Conservation (phyloP, 192 early-diverging fungal species). For the Podila epigama region DNA sequence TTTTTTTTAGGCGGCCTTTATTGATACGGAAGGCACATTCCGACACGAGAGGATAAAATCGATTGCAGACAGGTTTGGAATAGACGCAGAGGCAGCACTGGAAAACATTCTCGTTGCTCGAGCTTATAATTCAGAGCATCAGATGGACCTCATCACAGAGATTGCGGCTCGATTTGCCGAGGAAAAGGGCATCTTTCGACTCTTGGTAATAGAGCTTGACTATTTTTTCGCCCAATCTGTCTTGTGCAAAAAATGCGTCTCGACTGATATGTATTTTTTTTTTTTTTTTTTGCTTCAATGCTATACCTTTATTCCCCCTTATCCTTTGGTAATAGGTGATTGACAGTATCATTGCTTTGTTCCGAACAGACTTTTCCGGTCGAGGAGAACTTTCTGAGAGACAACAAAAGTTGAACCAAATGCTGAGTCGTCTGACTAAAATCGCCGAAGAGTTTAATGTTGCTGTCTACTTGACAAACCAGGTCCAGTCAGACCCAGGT, state of each 20-base stretch:
- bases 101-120: conserved; percentile 84
- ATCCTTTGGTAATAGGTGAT: conserved; percentile 55
- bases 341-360: conserved; percentile 85
- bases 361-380: conserved; percentile 83
- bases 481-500: conserved; percentile 66
- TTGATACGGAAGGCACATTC: conserved; percentile 78
- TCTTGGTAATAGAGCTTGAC: conserved; percentile 49
- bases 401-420: conserved; percentile 81
- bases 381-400: conserved; percentile 87
- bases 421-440: conserved; percentile 75
- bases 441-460: conserved; percentile 89
- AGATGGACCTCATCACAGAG: conserved; percentile 81
- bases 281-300: neutral
- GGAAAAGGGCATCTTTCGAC: conserved; percentile 63
- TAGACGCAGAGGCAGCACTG: conserved; percentile 67
- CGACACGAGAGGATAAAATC: conserved; percentile 79
- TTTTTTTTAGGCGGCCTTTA: conserved; percentile 47
- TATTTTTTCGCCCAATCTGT: neutral
- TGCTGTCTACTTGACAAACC: conserved; percentile 85
- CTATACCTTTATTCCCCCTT: neutral
- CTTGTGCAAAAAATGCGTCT: neutral
- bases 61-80: conserved; percentile 76
- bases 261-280: neutral
- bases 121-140: conserved; percentile 86
- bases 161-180: conserved; percentile 77